Percentiles rank a stretch among this genome's conserved stretches.
phyloP scores from a whole-genome alignment of 176 grass and related monocot genomes.

The Cenchrus americanus region DNA sequence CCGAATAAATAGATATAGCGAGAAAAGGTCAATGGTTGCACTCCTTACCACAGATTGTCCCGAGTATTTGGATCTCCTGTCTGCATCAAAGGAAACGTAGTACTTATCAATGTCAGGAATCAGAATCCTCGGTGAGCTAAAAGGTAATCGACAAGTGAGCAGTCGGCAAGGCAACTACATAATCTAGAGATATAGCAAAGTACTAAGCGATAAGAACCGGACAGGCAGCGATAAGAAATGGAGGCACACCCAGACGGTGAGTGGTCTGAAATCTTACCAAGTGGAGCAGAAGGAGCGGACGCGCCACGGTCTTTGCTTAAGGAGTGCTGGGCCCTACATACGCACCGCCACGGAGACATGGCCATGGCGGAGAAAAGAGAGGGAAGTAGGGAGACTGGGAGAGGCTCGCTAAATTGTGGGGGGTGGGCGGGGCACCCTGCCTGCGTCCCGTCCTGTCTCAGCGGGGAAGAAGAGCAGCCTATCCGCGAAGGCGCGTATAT shows the following conservation, averaged over 20 bases:
- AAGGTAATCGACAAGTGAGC: neutral
- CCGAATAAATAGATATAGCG: slow-evolving; percentile 3
- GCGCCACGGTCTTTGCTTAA: slow-evolving; percentile 29
- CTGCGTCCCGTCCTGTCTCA: neutral
- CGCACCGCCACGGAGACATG: slow-evolving; percentile 31
- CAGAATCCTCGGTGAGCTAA: neutral
- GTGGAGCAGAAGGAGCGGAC: neutral
- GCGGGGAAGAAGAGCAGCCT: neutral
- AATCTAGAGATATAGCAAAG: neutral
- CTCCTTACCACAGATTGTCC: slow-evolving; percentile 75
- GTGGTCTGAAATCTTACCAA: slow-evolving; percentile 16
- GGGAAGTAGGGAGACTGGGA: neutral
- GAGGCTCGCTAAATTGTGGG: neutral
- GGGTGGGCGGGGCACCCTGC: neutral
- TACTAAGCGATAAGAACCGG: slow-evolving; percentile 1
- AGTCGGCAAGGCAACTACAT: neutral
- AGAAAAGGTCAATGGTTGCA: neutral
- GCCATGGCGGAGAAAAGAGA: slow-evolving; percentile 37
- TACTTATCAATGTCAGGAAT: neutral
- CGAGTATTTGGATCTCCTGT: slow-evolving; percentile 66
- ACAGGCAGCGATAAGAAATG: neutral
- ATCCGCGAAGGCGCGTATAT: neutral
- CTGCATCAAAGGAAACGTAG: slow-evolving; percentile 35
- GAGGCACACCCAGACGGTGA: neutral
- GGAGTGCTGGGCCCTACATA: slow-evolving; percentile 32